Evolutionary conservation across 345 rosid species (phyloP), one percentile per base, ranked within the genome.

Genomic region (Conringia planisiliqua): DNA sequence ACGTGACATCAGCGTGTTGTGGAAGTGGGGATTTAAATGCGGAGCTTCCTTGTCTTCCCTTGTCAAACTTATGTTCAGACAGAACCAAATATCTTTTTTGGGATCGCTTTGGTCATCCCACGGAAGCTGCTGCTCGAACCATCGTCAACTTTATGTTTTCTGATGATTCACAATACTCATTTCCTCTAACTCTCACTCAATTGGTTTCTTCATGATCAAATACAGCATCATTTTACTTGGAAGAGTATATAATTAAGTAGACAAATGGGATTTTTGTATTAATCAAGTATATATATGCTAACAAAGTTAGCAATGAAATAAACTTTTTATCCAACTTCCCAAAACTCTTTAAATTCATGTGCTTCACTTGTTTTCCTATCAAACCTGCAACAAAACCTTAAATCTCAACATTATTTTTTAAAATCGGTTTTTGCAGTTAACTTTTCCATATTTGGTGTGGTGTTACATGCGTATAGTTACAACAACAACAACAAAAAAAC

Each of bases 1-100:
- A 91, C 72, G 84, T 82, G 24, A 81, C 82, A 80, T 76, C 88
- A 6, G 97, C 97, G 0, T 89, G 98, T 46, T 93, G 98, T 76
- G 98, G 98, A 36, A 70, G 48, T 2, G 98, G 97, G 3, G 50
- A 57, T 6, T 72, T 91, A 59, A 91, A 75, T 26, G 92, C 97
- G 0, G 50, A 62, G 1, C 4, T 64, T 3, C 85, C 89, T 10
- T 93, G 97, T 67, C 7, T 83, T 36, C 96, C 92, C 0, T 16
- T 83, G 2, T 57, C 97, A 0, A 75, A 52, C 4, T 79, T 71
- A 50, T 91, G 98, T 67, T n/a, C 85, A 32, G 84, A 93, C 80
- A 74, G 97, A 72, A 84, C 11, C 24, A 82, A 87, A 62, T 88
- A 88, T 81, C n/a, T 88, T 0, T 93, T 88, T 27, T 89, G 98